phyloP scores from a whole-genome alignment of 1,284 basidiomycete genomes.

The Coriolopsis trogii region DNA sequence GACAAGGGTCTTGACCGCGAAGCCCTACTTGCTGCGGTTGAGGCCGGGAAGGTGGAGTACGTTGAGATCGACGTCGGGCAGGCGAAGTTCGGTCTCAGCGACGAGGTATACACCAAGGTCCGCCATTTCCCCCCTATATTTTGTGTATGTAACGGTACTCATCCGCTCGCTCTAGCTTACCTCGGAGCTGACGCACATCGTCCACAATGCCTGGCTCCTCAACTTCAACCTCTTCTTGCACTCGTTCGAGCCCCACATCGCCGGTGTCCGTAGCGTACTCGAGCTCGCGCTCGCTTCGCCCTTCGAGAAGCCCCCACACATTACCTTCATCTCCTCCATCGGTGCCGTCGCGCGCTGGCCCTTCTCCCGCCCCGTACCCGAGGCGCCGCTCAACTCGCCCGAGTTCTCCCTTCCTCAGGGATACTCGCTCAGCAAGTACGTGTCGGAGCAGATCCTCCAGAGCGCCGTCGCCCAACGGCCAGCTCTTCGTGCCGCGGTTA shows the following conservation, averaged over 20 bases:
- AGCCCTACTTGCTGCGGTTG: neutral
- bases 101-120: slow-evolving; percentile 3
- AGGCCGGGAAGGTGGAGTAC: neutral
- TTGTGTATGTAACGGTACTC: no score
- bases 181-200: slow-evolving; percentile 26
- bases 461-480: slow-evolving; percentile 7
- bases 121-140: no score
- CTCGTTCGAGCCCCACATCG: slow-evolving; percentile 15
- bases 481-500: slow-evolving; percentile 17
- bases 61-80: slow-evolving; percentile 1
- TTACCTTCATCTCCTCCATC: slow-evolving; percentile 35
- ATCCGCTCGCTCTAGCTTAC: slow-evolving; percentile 7
- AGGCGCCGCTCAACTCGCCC: slow-evolving; percentile 18
- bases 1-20: slow-evolving; percentile 3
- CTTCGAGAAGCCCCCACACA: slow-evolving; percentile 18
- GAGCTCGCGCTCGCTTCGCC: slow-evolving; percentile 27
- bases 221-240: slow-evolving; percentile 33
- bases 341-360: slow-evolving; percentile 23
- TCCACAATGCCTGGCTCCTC: slow-evolving; percentile 36
- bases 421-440: slow-evolving; percentile 27
- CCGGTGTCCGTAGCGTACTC: slow-evolving; percentile 9
- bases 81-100: slow-evolving; percentile 1
- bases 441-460: slow-evolving; percentile 24
- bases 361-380: slow-evolving; percentile 15
- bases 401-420: slow-evolving; percentile 18